Percentiles rank a stretch among this genome's conserved stretches.
These are phyloP conservation scores for Fusarium circinatum DNA, from an alignment of 2,329 filamentous ascomycete species.

Conservation along the genomic window DNA sequence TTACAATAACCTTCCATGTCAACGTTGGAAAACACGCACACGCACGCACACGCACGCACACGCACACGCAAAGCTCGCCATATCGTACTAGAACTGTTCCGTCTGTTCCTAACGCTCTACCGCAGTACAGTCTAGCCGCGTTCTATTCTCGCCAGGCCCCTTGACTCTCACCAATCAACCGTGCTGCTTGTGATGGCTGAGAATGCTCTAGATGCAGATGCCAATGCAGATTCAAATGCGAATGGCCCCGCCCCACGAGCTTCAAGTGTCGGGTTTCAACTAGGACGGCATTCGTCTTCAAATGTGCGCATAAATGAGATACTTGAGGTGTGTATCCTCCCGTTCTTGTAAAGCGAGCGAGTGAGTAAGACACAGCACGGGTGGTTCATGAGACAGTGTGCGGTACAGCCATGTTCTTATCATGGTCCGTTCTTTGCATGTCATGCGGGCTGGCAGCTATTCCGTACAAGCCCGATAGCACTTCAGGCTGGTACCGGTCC, in stretches of 20 bases:
- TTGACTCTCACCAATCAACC: neutral
- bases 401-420: neutral
- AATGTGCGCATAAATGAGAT: slow-evolving; percentile 58
- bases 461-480: neutral
- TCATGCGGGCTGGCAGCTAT: neutral
- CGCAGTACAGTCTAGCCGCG: neutral
- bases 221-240: neutral
- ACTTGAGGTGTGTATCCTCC: slow-evolving; percentile 54
- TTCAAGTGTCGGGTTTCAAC: slow-evolving; percentile 35
- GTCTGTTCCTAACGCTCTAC: neutral
- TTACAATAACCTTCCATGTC: neutral
- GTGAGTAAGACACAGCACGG: neutral
- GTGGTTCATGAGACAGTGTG: slow-evolving; percentile 9
- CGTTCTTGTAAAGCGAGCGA: neutral
- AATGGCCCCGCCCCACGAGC: slow-evolving; percentile 20
- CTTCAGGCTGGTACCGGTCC: neutral
- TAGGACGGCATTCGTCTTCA: slow-evolving; percentile 44
- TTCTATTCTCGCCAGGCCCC: neutral
- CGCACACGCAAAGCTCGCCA: neutral
- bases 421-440: neutral
- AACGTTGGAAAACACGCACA: neutral
- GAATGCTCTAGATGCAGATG: slow-evolving; percentile 12
- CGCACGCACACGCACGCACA: too few relatives aligned
- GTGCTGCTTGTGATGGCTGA: slow-evolving; percentile 11
- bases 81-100: neutral